Evolutionary conservation across 495 filamentous ascomycete species (phyloP), one percentile per base, ranked within the genome.

Genomic region (Jackrogersella minutella): DNA sequence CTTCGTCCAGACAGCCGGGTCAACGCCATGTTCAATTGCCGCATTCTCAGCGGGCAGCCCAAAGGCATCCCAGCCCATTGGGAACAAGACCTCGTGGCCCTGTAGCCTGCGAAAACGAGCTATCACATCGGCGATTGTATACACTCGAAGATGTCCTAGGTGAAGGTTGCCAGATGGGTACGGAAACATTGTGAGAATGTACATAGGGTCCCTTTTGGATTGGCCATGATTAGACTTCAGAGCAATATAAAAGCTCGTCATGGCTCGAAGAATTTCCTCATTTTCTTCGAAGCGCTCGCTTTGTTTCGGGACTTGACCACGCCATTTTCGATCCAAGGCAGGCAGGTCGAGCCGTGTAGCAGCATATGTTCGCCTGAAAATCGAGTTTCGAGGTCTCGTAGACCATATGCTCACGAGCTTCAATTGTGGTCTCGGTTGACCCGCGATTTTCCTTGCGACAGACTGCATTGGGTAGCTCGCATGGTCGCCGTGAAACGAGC

Each of bases 61-160:
- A 73, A 97, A 96, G 16, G 91, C 92, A 81, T 97, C 93, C 93
- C 93, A 97, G 2, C 92, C 93, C 87, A 97, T 96, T 24, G 93
- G 93, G 51, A 95, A 85, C 19, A 96, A 73, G 28, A 96, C 92
- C 52, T 90, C 78, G 72, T 87, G 80, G 2, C 93, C 93, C 53
- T 87, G 86, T 81, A 96, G 89, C 7, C 83, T 85, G 66, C 88
- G 87, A 68, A 90, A 96, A 11, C 93, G 83, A 13, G 92, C 86
- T 28, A 97, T 76, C 2, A 93, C 89, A 78, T 97, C 93, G 34
- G 92, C 91, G 60, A 97, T 93, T 14, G 93, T 93, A 80, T 96
- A 97, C 44, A 95, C 91, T 2, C 93, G 86, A 11, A 96, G 81
- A 74, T 97, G 93, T 13, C 93, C 93, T 70, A 97, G 87, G 74